These are phyloP conservation scores for Paradendryphiella salina DNA, from an alignment of 2,329 filamentous ascomycete species.

Conservation along the genomic window DNA sequence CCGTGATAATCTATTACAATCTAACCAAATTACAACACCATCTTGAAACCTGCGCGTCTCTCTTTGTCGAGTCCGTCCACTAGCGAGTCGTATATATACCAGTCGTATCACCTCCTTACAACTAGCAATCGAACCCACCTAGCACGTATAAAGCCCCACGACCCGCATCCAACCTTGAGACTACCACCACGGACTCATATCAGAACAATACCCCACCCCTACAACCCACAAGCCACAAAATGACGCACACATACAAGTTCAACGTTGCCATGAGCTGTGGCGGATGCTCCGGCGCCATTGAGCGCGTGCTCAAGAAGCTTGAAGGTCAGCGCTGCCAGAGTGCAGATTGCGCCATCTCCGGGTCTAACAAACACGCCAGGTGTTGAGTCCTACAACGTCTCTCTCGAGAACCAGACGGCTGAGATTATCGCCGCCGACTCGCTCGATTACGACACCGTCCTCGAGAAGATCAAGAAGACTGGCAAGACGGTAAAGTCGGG, in stretches of 20 bases:
- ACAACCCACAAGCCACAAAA: slow-evolving; percentile 47
- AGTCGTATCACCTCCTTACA: slow-evolving; percentile 3
- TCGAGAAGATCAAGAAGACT: slow-evolving; percentile 90
- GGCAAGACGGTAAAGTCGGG: slow-evolving; percentile 86
- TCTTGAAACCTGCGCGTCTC: slow-evolving; percentile 42
- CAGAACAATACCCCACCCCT: slow-evolving; percentile 6
- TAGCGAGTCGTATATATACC: slow-evolving; percentile 23
- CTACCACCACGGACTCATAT: slow-evolving; percentile 3
- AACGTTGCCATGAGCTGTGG: slow-evolving; percentile 91
- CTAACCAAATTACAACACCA: slow-evolving; percentile 38
- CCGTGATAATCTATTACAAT: slow-evolving; percentile 37
- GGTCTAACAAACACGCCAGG: slow-evolving; percentile 57
- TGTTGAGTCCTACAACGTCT: slow-evolving; percentile 83
- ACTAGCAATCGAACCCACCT: slow-evolving; percentile 2
- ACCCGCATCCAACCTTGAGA: slow-evolving; percentile 8
- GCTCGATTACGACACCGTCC: slow-evolving; percentile 77
- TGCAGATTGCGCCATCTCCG: not conserved
- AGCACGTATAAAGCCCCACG: slow-evolving; percentile 6
- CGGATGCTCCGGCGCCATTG: slow-evolving; percentile 92
- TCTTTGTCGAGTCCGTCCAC: slow-evolving; percentile 12
- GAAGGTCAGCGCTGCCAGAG: slow-evolving; percentile 66
- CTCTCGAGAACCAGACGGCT: slow-evolving; percentile 82
- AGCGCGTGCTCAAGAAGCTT: slow-evolving; percentile 88
- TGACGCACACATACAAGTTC: slow-evolving; percentile 92
- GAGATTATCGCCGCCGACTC: slow-evolving; percentile 70